A percentile compares a stretch with the other conserved stretches of the same genome.
Evolutionary conservation across 208 protist genomes (phyloP).

Genomic region (Crithidia acanthocephali): DNA sequence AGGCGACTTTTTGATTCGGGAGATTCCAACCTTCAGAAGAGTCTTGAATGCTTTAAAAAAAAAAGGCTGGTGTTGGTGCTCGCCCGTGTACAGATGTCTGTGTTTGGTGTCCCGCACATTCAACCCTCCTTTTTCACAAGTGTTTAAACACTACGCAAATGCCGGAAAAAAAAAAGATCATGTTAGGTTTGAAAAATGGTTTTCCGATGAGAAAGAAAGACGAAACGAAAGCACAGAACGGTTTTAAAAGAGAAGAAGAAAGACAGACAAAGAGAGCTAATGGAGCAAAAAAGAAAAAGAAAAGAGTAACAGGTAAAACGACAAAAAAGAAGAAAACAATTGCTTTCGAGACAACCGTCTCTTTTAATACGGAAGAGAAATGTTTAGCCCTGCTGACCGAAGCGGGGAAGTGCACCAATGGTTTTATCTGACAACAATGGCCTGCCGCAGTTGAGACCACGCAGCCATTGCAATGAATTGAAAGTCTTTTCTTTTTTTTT

Average conservation of each 20-base stretch:
- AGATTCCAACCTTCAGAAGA: neutral
- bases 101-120: neutral
- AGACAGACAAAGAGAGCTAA: neutral
- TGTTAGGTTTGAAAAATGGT: neutral
- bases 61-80: neutral
- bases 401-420: neutral
- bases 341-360: neutral
- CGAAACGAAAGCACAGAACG: neutral
- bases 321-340: neutral
- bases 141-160: neutral
- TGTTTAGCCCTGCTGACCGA: slow-evolving; percentile 1
- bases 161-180: neutral
- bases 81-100: neutral
- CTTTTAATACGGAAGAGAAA: neutral
- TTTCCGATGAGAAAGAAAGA: neutral
- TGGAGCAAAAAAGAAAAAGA: neutral
- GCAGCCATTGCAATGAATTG: neutral
- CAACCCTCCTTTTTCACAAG: neutral
- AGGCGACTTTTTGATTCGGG: neutral
- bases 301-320: neutral
- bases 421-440: too few species aligned
- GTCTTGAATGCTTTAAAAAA: neutral
- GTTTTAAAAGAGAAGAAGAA: neutral
- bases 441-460: neutral
- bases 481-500: neutral